A percentile compares a stretch with the other conserved stretches of the same genome.
Conservation (phyloP, 192 early-diverging fungal species). For the Thamnidium elegans region DNA sequence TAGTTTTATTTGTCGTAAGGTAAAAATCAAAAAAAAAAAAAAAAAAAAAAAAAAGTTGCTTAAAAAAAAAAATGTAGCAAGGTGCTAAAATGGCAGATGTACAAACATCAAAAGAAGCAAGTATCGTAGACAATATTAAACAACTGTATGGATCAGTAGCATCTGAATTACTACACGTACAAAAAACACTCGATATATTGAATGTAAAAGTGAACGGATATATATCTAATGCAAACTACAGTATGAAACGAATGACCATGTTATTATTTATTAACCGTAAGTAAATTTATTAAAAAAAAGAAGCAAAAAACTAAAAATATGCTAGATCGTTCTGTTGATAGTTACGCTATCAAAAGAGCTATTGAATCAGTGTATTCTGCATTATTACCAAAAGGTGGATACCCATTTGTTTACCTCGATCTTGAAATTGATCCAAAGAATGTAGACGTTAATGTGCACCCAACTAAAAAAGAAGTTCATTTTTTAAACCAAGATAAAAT, state of each 20-base stretch:
- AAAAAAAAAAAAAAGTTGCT: too few relatives aligned
- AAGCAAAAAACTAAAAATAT: not conserved
- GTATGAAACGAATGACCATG: slow-evolving; percentile 79
- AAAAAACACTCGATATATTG: slow-evolving; percentile 44
- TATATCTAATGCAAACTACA: slow-evolving; percentile 88
- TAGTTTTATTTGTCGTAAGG: slow-evolving; percentile 89
- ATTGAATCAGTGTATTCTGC: slow-evolving; percentile 79
- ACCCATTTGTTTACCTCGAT: slow-evolving; percentile 90
- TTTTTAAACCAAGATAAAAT: slow-evolving; percentile 91
- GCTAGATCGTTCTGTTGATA: slow-evolving; percentile 82
- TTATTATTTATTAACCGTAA: slow-evolving; percentile 95
- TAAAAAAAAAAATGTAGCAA: slow-evolving; percentile 46
- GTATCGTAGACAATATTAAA: slow-evolving; percentile 74
- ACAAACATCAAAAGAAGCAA: slow-evolving; percentile 60
- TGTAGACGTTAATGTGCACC: slow-evolving; percentile 98
- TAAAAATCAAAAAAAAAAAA: slow-evolving; percentile 26
- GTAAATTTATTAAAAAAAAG: slow-evolving; percentile 10
- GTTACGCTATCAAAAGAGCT: slow-evolving; percentile 71
- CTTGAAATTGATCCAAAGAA: slow-evolving; percentile 84
- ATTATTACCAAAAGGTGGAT: slow-evolving; percentile 80
- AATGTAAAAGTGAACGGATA: slow-evolving; percentile 71
- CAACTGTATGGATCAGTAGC: slow-evolving; percentile 82
- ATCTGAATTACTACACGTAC: slow-evolving; percentile 71
- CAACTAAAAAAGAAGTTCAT: slow-evolving; percentile 92
- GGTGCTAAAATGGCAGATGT: slow-evolving; percentile 77